phyloP scores from a whole-genome alignment of 2,329 filamentous ascomycete species.

The Pseudogymnoascus sp. region DNA sequence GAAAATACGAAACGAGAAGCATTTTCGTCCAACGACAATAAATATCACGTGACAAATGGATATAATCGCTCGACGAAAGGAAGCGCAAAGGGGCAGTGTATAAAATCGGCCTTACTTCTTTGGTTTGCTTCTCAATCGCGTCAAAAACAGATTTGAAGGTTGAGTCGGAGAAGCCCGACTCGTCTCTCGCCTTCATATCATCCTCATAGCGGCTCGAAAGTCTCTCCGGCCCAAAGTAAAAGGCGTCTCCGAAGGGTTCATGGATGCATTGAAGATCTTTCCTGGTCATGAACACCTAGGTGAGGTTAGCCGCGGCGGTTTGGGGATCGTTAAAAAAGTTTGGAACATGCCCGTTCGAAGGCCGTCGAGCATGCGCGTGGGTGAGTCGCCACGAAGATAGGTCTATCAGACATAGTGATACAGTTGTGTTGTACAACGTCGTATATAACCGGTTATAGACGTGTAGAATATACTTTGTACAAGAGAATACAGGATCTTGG shows the following conservation, averaged over 20 bases:
- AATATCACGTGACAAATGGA: not conserved
- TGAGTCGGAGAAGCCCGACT: conserved; percentile 58
- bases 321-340: not conserved
- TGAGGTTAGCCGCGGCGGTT: conserved; percentile 7
- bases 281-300: conserved; percentile 91
- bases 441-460: not conserved
- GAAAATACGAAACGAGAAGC: not conserved
- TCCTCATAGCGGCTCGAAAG: conserved; percentile 69
- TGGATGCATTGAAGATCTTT: conserved; percentile 77
- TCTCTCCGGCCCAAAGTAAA: conserved; percentile 89
- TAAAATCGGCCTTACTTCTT: conserved; percentile 43
- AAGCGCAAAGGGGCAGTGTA: not conserved
- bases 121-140: conserved; percentile 59
- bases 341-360: conserved; percentile 71
- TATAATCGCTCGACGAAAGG: not conserved
- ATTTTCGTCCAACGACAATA: not conserved
- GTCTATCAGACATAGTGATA: conserved; percentile 60
- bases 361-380: conserved; percentile 92
- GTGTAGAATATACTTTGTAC: conserved; percentile 2
- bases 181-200: conserved; percentile 46
- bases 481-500: conserved; percentile 1
- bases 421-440: not conserved
- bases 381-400: conserved; percentile 89
- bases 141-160: conserved; percentile 74
- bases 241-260: conserved; percentile 94